Percentiles rank a stretch among this genome's conserved stretches.
These are phyloP conservation scores for Yamadazyma nakazawae DNA, from an alignment of 805 yeast species.

Conservation along the genomic window DNA sequence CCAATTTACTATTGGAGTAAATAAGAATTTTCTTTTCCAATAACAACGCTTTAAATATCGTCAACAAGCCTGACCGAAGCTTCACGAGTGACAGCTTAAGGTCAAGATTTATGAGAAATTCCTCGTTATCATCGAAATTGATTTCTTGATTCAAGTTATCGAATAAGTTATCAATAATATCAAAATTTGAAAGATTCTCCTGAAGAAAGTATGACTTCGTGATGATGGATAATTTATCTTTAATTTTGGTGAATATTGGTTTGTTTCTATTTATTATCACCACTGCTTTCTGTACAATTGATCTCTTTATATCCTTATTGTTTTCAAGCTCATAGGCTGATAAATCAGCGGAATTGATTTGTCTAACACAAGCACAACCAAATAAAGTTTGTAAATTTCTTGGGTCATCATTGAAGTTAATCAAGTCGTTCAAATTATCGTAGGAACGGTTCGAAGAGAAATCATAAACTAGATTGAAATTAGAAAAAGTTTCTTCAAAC, in stretches of 20 bases:
- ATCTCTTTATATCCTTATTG: constrained; percentile 69
- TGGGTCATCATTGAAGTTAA: constrained; percentile 35
- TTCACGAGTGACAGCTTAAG: constrained; percentile 60
- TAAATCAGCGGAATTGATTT: constrained; percentile 62
- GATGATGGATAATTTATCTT: constrained; percentile 85
- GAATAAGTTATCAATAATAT: constrained; percentile 64
- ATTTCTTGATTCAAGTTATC: constrained; percentile 52
- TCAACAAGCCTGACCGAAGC: constrained; percentile 57
- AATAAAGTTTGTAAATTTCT: constrained; percentile 64
- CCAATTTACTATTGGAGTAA: constrained; percentile 73
- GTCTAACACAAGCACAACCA: constrained; percentile 92
- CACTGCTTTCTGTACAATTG: constrained; percentile 87
- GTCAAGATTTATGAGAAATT: constrained; percentile 61
- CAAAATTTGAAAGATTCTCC: constrained; percentile 66
- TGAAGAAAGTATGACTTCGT: constrained; percentile 86
- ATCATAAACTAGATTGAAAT: constrained; percentile 79
- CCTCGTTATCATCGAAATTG: constrained; percentile 31
- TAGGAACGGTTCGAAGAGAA: constrained; percentile 45
- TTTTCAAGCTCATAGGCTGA: constrained; percentile 40
- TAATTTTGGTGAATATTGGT: constrained; percentile 85
- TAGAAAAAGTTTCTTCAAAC: constrained; percentile 89
- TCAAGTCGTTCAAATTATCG: constrained; percentile 37
- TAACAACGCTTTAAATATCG: constrained; percentile 71
- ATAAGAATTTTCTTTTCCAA: constrained; percentile 73
- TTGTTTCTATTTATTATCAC: constrained; percentile 75